Conservation (phyloP, 2,329 filamentous ascomycete species). For the Coniosporium tulheliwenetii region DNA sequence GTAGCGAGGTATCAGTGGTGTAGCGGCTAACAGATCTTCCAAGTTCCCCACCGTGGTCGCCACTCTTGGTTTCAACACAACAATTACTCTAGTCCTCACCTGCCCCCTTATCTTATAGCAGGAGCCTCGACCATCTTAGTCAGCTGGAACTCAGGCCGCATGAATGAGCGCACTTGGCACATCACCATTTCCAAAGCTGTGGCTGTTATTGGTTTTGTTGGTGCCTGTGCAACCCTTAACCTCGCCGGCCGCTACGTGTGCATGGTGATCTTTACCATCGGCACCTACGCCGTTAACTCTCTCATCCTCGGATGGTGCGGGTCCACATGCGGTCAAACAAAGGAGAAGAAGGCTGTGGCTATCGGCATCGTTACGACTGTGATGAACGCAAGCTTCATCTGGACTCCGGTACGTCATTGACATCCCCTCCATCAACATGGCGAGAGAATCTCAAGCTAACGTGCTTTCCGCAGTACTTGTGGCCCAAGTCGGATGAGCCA, state of each 20-base stretch:
- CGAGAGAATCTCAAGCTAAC: too few relatives aligned
- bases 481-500: constrained; percentile 29
- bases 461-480: constrained; percentile 21
- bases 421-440: too few relatives aligned
- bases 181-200: not conserved
- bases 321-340: constrained; percentile 29
- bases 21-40: constrained; percentile 50
- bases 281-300: constrained; percentile 30
- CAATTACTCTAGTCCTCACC: constrained; percentile 41
- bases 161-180: constrained; percentile 2
- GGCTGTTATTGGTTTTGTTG: constrained; percentile 4
- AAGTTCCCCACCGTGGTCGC: constrained; percentile 33
- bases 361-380: constrained; percentile 34
- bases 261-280: constrained; percentile 8
- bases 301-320: constrained; percentile 33
- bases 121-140: constrained; percentile 1
- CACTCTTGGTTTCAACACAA: constrained; percentile 36
- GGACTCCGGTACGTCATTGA: constrained; percentile 18
- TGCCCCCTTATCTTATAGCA: not conserved
- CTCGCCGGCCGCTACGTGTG: constrained; percentile 7
- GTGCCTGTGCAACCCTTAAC: constrained; percentile 4
- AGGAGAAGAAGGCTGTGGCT: constrained; percentile 33
- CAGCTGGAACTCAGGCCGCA: constrained; percentile 2
- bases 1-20: too few relatives aligned
- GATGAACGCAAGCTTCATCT: constrained; percentile 32